Evolutionary conservation across 179 eudicot genomes (phyloP).

Genomic region (Silene coronaria): DNA sequence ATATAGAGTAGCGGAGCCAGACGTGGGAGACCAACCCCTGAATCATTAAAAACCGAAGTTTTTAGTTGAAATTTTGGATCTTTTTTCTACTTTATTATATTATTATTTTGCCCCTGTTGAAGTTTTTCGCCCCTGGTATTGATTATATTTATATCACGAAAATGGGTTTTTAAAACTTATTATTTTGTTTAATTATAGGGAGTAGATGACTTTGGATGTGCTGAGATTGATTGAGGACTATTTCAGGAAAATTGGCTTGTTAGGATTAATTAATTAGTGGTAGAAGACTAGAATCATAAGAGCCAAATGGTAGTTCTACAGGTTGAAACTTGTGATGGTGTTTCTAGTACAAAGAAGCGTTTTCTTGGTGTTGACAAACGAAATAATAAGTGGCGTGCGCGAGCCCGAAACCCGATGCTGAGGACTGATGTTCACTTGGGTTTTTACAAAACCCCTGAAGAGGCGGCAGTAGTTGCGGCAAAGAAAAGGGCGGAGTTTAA

Average conservation of each 20-base stretch:
- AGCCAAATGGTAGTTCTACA: background rate
- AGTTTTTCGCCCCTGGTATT: too few relatives aligned
- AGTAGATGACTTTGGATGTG: background rate
- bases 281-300: background rate
- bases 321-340: background rate
- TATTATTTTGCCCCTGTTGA: too few relatives aligned
- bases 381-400: constrained; percentile 12
- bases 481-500: constrained; percentile 12
- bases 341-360: background rate
- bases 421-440: constrained; percentile 8
- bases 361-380: background rate
- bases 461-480: constrained; percentile 4
- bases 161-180: background rate
- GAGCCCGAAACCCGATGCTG: constrained; percentile 6
- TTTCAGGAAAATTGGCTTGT: background rate
- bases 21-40: too few relatives aligned
- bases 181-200: background rate
- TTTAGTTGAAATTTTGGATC: too few relatives aligned
- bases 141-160: too few relatives aligned
- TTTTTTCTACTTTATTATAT: too few relatives aligned
- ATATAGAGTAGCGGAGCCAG: too few relatives aligned
- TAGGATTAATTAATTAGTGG: background rate
- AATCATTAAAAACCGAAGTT: too few relatives aligned
- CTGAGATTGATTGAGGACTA: background rate
- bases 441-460: background rate